Conservation (phyloP, 108 stramenopile species). For the Nitzschia sp. region DNA sequence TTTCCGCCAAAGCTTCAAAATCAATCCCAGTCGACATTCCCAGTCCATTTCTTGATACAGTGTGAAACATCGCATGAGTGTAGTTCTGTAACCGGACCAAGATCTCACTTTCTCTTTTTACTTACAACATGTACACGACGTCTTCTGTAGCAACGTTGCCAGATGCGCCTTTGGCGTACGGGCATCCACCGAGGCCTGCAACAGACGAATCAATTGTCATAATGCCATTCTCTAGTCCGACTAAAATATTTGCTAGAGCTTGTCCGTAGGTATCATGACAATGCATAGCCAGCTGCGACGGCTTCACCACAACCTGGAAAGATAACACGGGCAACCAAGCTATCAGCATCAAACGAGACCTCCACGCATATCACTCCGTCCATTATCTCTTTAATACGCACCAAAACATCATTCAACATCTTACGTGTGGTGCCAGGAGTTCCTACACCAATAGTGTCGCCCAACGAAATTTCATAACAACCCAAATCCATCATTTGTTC, state of each 20-base stretch:
- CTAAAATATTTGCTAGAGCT: constrained; percentile 83
- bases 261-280: constrained; percentile 93
- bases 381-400: too few species aligned
- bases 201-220: constrained; percentile 79
- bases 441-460: constrained; percentile 90
- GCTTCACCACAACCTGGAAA: constrained; percentile 14
- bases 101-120: neutral
- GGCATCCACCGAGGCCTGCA: constrained; percentile 86
- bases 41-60: constrained; percentile 55
- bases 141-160: constrained; percentile 95
- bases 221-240: constrained; percentile 68
- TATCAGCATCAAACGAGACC: too few species aligned
- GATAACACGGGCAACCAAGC: neutral
- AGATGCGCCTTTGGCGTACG: constrained; percentile 86
- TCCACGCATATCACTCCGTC: too few species aligned
- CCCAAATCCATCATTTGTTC: constrained; percentile 75
- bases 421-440: constrained; percentile 51
- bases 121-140: constrained; percentile 88
- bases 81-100: neutral
- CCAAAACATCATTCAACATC: constrained; percentile 56
- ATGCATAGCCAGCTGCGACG: constrained; percentile 73
- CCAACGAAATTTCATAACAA: constrained; percentile 84
- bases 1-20: constrained; percentile 43
- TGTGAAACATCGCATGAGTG: neutral
- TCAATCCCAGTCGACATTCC: constrained; percentile 79